Percentiles rank a stretch among this genome's conserved stretches.
Evolutionary conservation across 2,329 filamentous ascomycete species (phyloP).

Genomic region (Fusarium citri): DNA sequence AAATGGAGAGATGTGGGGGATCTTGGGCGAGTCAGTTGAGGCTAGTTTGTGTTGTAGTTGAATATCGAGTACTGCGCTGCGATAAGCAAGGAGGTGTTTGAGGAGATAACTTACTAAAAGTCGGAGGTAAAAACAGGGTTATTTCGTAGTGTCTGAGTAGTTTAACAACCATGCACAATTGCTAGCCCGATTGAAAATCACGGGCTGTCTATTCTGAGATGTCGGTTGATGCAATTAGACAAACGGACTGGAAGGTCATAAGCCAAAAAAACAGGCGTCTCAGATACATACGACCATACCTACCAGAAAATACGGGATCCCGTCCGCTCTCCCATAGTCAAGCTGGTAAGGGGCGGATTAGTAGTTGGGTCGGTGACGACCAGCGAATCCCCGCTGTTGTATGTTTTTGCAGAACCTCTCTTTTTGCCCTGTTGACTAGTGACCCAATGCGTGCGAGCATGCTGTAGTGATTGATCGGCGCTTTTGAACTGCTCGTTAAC

Average conservation of each 20-base stretch:
- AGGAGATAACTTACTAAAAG: background rate
- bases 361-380: background rate
- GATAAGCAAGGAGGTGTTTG: background rate
- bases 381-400: background rate
- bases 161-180: background rate
- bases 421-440: background rate
- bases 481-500: background rate
- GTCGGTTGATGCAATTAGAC: background rate
- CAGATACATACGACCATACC: background rate
- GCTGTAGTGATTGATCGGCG: background rate
- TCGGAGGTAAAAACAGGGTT: background rate
- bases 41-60: background rate
- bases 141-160: background rate
- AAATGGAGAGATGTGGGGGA: conserved; percentile 2
- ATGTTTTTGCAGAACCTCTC: background rate
- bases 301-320: background rate
- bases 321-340: background rate
- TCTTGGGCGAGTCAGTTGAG: conserved; percentile 2
- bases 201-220: background rate
- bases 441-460: background rate
- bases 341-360: background rate
- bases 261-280: fast-evolving
- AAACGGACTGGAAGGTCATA: fast-evolving
- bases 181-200: background rate
- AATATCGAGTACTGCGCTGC: background rate